These are phyloP conservation scores for Mycena rebaudengoi DNA, from an alignment of 768 basidiomycete genomes.

Conservation along the genomic window DNA sequence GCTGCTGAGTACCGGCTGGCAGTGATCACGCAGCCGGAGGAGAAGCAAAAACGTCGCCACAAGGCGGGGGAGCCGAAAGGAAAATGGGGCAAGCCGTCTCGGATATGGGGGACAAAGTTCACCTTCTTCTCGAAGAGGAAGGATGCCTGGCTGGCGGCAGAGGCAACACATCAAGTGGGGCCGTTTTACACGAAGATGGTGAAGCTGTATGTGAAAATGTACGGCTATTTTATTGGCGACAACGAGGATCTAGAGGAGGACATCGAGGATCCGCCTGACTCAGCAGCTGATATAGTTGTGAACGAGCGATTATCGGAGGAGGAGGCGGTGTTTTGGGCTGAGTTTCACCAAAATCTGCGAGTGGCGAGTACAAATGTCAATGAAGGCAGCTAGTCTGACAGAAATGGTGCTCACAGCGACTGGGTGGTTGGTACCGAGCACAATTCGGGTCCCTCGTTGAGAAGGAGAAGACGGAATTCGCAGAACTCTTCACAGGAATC, in stretches of 20 bases:
- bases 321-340: not conserved
- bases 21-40: too few species aligned
- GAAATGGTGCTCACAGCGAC: not conserved
- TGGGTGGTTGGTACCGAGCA: not conserved
- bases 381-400: not conserved
- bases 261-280: not conserved
- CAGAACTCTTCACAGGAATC: not conserved
- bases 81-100: not conserved
- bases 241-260: not conserved
- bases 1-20: too few species aligned
- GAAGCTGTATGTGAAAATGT: not conserved
- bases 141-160: not conserved
- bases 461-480: not conserved
- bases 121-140: not conserved
- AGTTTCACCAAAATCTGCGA: not conserved
- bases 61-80: not conserved
- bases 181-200: not conserved
- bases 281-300: not conserved
- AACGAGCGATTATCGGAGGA: not conserved
- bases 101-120: not conserved
- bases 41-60: not conserved
- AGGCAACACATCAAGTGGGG: not conserved
- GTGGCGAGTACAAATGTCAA: not conserved
- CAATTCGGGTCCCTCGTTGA: not conserved
- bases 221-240: not conserved